Conservation (phyloP, 2,329 filamentous ascomycete species). For the Fusarium drepaniforme region DNA sequence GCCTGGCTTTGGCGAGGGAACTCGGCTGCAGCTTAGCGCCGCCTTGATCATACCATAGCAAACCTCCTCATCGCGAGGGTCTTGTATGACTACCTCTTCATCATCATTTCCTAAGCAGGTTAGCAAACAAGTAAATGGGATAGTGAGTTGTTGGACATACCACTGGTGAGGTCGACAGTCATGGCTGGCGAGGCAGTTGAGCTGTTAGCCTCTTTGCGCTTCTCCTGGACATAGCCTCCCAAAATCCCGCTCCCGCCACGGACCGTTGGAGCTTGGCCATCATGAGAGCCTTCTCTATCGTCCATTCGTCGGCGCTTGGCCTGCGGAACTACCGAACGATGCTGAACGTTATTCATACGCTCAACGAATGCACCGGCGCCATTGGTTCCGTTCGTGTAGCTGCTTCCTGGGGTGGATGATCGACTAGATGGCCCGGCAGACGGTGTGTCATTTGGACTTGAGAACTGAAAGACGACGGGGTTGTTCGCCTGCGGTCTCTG, state of each 20-base stretch:
- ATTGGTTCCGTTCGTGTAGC: slow-evolving; percentile 37
- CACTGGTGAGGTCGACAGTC: slow-evolving; percentile 70
- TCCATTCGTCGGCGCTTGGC: slow-evolving; percentile 75
- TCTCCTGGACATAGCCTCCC: slow-evolving; percentile 75
- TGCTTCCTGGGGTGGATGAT: slow-evolving; percentile 49
- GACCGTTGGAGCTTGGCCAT: slow-evolving; percentile 48
- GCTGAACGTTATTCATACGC: slow-evolving; percentile 79
- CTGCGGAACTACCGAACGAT: slow-evolving; percentile 69
- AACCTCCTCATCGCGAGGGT: slow-evolving; percentile 76
- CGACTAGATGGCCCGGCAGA: slow-evolving; percentile 50
- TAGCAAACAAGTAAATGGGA: slow-evolving; percentile 7
- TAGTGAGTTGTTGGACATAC: slow-evolving; percentile 47
- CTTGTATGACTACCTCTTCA: slow-evolving; percentile 67
- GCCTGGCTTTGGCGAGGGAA: slow-evolving; percentile 77
- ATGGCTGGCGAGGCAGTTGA: slow-evolving; percentile 49
- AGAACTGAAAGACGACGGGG: slow-evolving; percentile 58
- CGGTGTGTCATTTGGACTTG: slow-evolving; percentile 50
- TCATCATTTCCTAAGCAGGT: slow-evolving; percentile 61
- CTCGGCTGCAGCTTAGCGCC: slow-evolving; percentile 73
- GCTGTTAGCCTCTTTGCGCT: slow-evolving; percentile 58
- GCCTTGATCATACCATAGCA: slow-evolving; percentile 85
- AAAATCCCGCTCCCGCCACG: slow-evolving; percentile 67
- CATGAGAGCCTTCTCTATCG: slow-evolving; percentile 56
- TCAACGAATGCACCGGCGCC: slow-evolving; percentile 77
- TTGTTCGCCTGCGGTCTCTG: slow-evolving; percentile 44